These are phyloP conservation scores for Neospermospora avenae DNA, from an alignment of 2,329 filamentous ascomycete species.

Conservation along the genomic window DNA sequence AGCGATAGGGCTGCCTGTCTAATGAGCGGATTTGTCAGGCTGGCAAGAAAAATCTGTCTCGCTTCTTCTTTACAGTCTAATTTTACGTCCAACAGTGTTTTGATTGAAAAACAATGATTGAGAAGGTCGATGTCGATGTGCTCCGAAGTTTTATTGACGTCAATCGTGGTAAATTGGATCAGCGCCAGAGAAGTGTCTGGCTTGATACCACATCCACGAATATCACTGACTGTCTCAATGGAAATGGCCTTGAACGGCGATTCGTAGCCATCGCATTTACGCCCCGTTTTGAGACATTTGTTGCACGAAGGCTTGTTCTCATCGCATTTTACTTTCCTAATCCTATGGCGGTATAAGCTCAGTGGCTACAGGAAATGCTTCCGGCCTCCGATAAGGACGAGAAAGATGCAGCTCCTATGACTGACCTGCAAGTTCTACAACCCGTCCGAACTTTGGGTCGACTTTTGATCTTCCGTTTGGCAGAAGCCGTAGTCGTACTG, in stretches of 20 bases:
- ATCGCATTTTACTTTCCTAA: conserved; percentile 39
- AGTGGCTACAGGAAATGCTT: conserved; percentile 12
- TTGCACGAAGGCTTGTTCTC: conserved; percentile 29
- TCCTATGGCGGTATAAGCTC: conserved; percentile 41
- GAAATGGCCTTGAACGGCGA: conserved; percentile 37
- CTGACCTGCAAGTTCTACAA: conserved; percentile 44
- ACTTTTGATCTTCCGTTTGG: conserved; percentile 32
- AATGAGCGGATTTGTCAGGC: conserved; percentile 37
- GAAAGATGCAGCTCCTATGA: conserved; percentile 20
- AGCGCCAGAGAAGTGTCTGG: conserved; percentile 20
- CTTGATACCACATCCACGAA: conserved; percentile 20
- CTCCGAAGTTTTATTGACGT: conserved; percentile 34
- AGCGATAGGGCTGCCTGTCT: conserved; percentile 42
- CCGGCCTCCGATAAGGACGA: neutral
- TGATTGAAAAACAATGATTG: conserved; percentile 41
- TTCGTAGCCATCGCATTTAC: conserved; percentile 43
- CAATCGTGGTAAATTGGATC: conserved; percentile 22
- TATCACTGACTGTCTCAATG: conserved; percentile 22
- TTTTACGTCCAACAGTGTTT: conserved; percentile 41
- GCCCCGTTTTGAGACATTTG: conserved; percentile 38
- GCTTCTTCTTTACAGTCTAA: conserved; percentile 40
- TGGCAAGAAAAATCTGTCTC: conserved; percentile 40
- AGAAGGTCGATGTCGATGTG: conserved; percentile 38
- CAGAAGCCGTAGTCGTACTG: conserved; percentile 1
- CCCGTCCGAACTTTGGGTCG: conserved; percentile 42